These are phyloP conservation scores for Allodekkera sacchari DNA, from an alignment of 805 yeast species.

Conservation along the genomic window DNA sequence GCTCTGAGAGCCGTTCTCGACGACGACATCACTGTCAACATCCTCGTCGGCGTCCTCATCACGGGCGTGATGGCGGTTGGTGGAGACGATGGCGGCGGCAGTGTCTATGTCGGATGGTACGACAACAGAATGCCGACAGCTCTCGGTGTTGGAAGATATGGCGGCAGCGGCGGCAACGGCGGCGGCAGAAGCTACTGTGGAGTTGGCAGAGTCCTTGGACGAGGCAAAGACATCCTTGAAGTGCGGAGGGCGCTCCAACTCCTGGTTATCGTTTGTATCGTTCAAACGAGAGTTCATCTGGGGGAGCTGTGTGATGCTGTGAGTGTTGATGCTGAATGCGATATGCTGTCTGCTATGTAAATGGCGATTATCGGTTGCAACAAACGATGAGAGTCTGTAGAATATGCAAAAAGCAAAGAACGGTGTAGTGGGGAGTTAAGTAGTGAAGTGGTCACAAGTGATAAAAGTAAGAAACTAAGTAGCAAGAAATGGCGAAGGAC, in stretches of 20 bases:
- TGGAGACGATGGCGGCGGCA: conserved; percentile 1
- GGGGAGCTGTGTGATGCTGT: too few relatives aligned
- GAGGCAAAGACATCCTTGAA: conserved; percentile 26
- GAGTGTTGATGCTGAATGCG: too few relatives aligned
- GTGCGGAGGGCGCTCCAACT: conserved; percentile 20
- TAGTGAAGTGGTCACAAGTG: too few relatives aligned
- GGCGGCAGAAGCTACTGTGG: conserved; percentile 7
- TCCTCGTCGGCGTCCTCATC: conserved; percentile 1
- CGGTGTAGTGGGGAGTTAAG: too few relatives aligned
- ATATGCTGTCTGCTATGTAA: too few relatives aligned
- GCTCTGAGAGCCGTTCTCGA: too few relatives aligned
- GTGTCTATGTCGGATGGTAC: too few relatives aligned
- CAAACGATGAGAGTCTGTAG: too few relatives aligned
- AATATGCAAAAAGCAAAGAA: too few relatives aligned
- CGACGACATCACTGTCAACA: not conserved
- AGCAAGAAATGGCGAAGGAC: too few relatives aligned
- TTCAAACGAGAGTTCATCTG: conserved; percentile 34
- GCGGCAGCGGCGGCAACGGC: conserved; percentile 15
- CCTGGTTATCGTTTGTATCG: conserved; percentile 31
- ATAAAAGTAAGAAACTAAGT: too few relatives aligned
- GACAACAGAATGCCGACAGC: conserved; percentile 4
- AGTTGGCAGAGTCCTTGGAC: conserved; percentile 12
- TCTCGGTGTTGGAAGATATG: conserved; percentile 6
- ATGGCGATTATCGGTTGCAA: too few relatives aligned
- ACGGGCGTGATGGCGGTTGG: conserved; percentile 4